Base-by-base conservation (phyloP, 2,329 filamentous ascomycete genomes). In the Aotearoamyces nothofagi region DNA sequence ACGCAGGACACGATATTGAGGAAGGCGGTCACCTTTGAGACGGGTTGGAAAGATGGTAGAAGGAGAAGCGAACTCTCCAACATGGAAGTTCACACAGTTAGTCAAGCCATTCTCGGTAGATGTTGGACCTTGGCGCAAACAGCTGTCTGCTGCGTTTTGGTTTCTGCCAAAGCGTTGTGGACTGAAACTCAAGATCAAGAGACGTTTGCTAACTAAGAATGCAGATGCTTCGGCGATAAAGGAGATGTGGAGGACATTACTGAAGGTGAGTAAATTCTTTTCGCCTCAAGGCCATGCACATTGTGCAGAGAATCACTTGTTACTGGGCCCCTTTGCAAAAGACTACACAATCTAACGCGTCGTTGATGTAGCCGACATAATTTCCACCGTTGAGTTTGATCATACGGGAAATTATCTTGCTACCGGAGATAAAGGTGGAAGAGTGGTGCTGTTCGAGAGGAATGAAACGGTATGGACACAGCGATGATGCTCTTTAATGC, bases 61-160 rank as follows among this genome's bases (percentile, higher is more conserved):
- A 72, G 79, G 78, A 65, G 84, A 92, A 64, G 69, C 79, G 61
- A 83, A 74, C 68, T 78, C 82, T 63, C 86, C 86, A 54, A 96
- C 86, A 61, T 96, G 87, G 87, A 96, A 96, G 69, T 96, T 96
- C 64, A 96, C 87, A 58, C 87, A 96, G 86, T 52, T 17, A 48
- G 49, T 51, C 36, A 25, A 25, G 17, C 28, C 26, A 23, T 22
- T 32, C 22, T 12, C 22, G n/a, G n/a, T n/a, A n/a, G n/a, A 10
- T 29, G 12, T 30, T 23, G 24, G 27, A 23, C 4, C 26, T 20
- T 28, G 26, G 8, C 9, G 13, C 9, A 30, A n/a, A n/a, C n/a
- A n/a, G n/a, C n/a, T n/a, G n/a, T n/a, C 15, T 25, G 24, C 27
- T 32, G 15, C 11, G 26, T 29, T 5, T 22, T 32, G 12, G 5